Evolutionary conservation across 1,284 basidiomycete species (phyloP).

Genomic region (Leccinum griseonigrum): DNA sequence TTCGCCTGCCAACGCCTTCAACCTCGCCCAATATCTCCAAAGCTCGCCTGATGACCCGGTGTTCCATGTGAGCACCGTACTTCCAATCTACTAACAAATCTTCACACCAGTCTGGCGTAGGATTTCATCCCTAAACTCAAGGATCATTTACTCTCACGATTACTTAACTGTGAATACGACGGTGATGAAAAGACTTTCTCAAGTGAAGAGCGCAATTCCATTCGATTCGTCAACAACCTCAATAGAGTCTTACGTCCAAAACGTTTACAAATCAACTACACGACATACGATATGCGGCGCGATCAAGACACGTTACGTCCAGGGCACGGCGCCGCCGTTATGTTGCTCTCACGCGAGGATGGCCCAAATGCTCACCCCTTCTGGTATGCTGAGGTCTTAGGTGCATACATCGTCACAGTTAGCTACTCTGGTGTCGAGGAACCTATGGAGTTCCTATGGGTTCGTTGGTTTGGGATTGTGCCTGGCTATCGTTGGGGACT

Average conservation of each 20-base stretch:
- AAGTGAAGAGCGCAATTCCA: background rate
- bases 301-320: conserved; percentile 20
- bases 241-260: conserved; percentile 3
- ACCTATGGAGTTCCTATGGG: background rate
- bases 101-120: background rate
- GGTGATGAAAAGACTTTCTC: background rate
- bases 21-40: conserved; percentile 6
- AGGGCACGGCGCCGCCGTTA: background rate
- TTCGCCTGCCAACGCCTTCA: conserved; percentile 3
- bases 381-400: conserved; percentile 18
- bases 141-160: conserved; percentile 14
- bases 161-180: background rate
- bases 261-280: background rate
- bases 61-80: conserved; percentile 6
- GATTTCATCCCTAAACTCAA: conserved; percentile 19
- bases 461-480: background rate
- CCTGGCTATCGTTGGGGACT: conserved; percentile 8
- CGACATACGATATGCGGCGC: background rate
- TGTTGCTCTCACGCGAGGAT: conserved; percentile 11
- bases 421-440: background rate
- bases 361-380: conserved; percentile 10
- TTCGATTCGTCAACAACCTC: conserved; percentile 1
- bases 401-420: background rate
- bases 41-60: conserved; percentile 10
- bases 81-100: background rate